These are phyloP conservation scores for Hypericum perforatum DNA, from an alignment of 345 rosid species.

Conservation along the genomic window DNA sequence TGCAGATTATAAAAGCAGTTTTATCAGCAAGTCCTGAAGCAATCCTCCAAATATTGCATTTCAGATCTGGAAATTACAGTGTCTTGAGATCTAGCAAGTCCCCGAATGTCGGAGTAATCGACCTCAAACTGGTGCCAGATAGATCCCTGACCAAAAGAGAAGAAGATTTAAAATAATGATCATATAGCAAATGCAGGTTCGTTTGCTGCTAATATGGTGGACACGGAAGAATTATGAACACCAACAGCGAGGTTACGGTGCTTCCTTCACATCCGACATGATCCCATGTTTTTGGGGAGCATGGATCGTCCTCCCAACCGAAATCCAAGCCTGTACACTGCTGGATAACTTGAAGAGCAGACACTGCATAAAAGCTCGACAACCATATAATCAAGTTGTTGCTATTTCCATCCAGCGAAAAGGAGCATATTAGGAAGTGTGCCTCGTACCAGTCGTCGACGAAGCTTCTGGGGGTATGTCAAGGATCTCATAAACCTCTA, in stretches of 20 bases:
- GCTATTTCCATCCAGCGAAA: constrained; percentile 4
- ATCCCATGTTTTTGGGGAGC: constrained; percentile 68
- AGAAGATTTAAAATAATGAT: no score
- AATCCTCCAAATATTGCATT: not conserved
- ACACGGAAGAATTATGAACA: no score
- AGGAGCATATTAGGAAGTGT: not conserved
- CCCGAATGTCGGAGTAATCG: constrained; percentile 81
- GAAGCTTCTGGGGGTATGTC: constrained; percentile 66
- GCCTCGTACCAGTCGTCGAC: constrained; percentile 63
- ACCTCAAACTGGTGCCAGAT: constrained; percentile 61
- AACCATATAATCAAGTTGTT: constrained; percentile 8
- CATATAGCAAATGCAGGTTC: no score
- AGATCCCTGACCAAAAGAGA: constrained; percentile 38
- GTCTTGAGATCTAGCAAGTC: constrained; percentile 77
- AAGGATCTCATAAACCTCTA: constrained; percentile 59
- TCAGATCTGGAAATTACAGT: constrained; percentile 38
- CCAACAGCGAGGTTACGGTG: constrained; percentile 6
- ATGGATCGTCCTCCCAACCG: constrained; percentile 88
- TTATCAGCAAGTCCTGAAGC: not conserved
- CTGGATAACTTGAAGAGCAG: constrained; percentile 83
- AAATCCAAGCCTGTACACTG: constrained; percentile 67
- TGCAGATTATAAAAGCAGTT: constrained; percentile 18
- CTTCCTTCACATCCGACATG: constrained; percentile 67
- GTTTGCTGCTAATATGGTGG: no score
- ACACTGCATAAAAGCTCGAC: constrained; percentile 44